Base-by-base conservation (phyloP, 305 asterid genomes). In the Ajuga reptans region DNA sequence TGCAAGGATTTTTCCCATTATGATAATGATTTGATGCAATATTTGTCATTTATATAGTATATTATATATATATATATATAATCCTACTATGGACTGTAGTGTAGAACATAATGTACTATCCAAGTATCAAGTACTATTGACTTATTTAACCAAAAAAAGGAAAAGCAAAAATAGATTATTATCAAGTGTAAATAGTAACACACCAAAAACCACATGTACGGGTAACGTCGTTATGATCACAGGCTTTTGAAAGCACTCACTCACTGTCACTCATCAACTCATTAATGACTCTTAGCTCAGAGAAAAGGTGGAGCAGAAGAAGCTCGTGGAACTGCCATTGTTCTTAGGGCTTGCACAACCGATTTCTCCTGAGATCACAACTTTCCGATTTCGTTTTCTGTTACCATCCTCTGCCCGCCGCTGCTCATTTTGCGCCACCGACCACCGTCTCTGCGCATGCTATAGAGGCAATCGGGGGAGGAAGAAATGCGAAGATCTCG, bases 211-310 rank as follows among this genome's bases (percentile, higher is more conserved):
- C 52, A 70, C 69, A 60, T 42, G n/a, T n/a, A 64, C 64, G 58
- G 70, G 34, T 72, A 74, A 78, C 77, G 77, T 58, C 43, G 75
- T 57, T 71, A 66, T 74, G 79, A 78, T 78, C 79, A 78, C 82
- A 74, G 72, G 79, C 77, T 74, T 71, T 74, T 62, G 68, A 65
- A 71, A 71, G 64, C 64, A 45, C 75, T 69, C 62, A 47, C 70
- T 72, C 76, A 34, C 69, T 39, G 64, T 54, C 79, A 41, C 75
- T 54, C 74, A 45, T 55, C n/a, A 70, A 51, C 77, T 55, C 81
- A 72, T 72, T 67, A 67, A 77, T 77, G 81, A 75, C 72, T 66
- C 43, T 58, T 54, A 52, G 69, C 74, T 72, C 69, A 1, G 41
- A 29, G 47, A 45, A 64, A 59, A 76, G 41, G 36, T 29, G 58